These are phyloP conservation scores for Hortaea werneckii DNA, from an alignment of 2,329 filamentous ascomycete species.

Conservation along the genomic window DNA sequence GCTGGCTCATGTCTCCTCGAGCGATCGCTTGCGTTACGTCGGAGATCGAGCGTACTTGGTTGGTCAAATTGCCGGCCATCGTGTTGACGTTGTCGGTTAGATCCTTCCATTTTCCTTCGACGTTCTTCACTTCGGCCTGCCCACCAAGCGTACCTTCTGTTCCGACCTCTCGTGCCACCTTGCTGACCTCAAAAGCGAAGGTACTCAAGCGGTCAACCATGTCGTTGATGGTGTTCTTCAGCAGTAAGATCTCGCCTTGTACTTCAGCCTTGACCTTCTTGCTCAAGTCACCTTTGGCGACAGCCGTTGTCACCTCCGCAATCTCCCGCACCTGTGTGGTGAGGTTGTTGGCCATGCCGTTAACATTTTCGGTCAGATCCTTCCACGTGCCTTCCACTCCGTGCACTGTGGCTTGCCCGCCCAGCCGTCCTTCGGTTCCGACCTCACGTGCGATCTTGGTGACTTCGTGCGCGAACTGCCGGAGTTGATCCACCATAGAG, in stretches of 20 bases:
- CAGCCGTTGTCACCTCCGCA: constrained; percentile 43
- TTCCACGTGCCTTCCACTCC: constrained; percentile 46
- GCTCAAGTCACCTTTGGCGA: constrained; percentile 42
- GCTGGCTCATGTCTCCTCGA: constrained; percentile 89
- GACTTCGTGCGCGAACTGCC: constrained; percentile 44
- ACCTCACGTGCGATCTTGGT: constrained; percentile 44
- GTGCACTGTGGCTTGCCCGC: constrained; percentile 43
- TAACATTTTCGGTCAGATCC: constrained; percentile 44
- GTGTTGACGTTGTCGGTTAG: constrained; percentile 58
- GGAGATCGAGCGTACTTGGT: constrained; percentile 77
- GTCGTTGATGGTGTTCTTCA: constrained; percentile 79
- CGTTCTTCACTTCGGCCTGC: constrained; percentile 54
- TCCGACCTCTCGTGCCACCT: constrained; percentile 54
- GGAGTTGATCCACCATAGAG: constrained; percentile 43
- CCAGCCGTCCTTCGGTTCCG: constrained; percentile 42
- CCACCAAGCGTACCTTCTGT: constrained; percentile 55
- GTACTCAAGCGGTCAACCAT: constrained; percentile 57
- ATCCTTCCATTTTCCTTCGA: constrained; percentile 58
- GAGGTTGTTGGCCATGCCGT: constrained; percentile 44
- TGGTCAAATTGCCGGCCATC: constrained; percentile 54
- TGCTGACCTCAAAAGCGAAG: constrained; percentile 56
- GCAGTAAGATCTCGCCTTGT: constrained; percentile 40
- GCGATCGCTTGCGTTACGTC: constrained; percentile 91
- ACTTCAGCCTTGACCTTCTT: constrained; percentile 44
- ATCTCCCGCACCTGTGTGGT: constrained; percentile 41